phyloP scores from a whole-genome alignment of 78 protist genomes.

The Dictyostelium citrinum region DNA sequence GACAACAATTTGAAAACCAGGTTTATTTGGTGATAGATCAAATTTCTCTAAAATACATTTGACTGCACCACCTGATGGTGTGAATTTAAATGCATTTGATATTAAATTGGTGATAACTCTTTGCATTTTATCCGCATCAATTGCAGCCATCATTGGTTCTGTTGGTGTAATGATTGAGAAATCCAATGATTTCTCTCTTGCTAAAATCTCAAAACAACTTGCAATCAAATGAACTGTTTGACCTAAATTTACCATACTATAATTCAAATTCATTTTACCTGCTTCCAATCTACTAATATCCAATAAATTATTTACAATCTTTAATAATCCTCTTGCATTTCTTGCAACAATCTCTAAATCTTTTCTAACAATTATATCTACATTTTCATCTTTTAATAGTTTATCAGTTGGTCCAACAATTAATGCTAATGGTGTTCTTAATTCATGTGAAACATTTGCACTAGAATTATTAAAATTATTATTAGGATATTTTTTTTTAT shows the following conservation, averaged over 20 bases:
- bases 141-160: slow-evolving; percentile 51
- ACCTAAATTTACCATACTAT: slow-evolving; percentile 43
- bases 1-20: slow-evolving; percentile 29
- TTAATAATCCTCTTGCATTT: slow-evolving; percentile 56
- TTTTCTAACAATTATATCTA: slow-evolving; percentile 22
- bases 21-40: not conserved
- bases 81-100: slow-evolving; percentile 74
- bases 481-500: not conserved
- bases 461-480: not conserved
- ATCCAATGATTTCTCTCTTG: slow-evolving; percentile 45
- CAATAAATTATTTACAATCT: slow-evolving; percentile 71
- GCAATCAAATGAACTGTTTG: slow-evolving; percentile 25
- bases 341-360: slow-evolving; percentile 56
- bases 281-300: slow-evolving; percentile 79
- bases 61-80: slow-evolving; percentile 54
- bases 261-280: slow-evolving; percentile 63
- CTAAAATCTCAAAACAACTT: slow-evolving; percentile 46
- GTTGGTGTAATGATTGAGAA: slow-evolving; percentile 9
- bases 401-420: slow-evolving; percentile 73
- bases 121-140: slow-evolving; percentile 53
- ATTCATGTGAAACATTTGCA: slow-evolving; percentile 81
- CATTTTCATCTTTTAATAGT: slow-evolving; percentile 16
- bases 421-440: slow-evolving; percentile 79
- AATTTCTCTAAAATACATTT: not conserved
- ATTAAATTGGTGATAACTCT: slow-evolving; percentile 59